A percentile compares a stretch with the other conserved stretches of the same genome.
These are phyloP conservation scores for Meredithiella fracta DNA, from an alignment of 2,329 filamentous ascomycete genomes.

Conservation along the genomic window DNA sequence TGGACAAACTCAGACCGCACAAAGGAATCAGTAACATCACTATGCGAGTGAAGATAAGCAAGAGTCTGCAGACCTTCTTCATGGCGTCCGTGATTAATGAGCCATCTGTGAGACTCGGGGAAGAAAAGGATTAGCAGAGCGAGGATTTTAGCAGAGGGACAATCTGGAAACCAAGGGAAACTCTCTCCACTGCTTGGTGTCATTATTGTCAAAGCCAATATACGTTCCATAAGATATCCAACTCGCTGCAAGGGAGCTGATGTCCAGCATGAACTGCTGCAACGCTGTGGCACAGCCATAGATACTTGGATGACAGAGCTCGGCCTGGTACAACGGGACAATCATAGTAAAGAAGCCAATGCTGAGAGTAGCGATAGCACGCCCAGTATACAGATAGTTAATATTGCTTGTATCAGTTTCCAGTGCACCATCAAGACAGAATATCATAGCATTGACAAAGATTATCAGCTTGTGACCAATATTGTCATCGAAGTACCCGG, in stretches of 20 bases:
- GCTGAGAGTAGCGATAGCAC: constrained; percentile 50
- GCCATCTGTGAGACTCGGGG: constrained; percentile 58
- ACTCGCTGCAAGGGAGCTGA: constrained; percentile 54
- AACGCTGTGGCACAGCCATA: constrained; percentile 58
- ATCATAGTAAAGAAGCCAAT: constrained; percentile 28
- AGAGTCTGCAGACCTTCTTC: constrained; percentile 51
- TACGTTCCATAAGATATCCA: constrained; percentile 51
- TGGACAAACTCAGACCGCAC: constrained; percentile 56
- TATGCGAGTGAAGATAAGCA: constrained; percentile 52
- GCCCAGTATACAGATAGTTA: constrained; percentile 51
- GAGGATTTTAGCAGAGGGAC: constrained; percentile 47
- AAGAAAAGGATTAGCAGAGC: constrained; percentile 51
- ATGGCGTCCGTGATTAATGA: constrained; percentile 52
- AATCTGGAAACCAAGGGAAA: constrained; percentile 49
- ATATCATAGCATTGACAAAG: constrained; percentile 51
- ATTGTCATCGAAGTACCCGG: constrained; percentile 45
- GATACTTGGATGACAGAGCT: constrained; percentile 63
- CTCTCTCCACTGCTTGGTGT: constrained; percentile 23
- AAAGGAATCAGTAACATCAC: constrained; percentile 48
- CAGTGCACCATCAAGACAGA: constrained; percentile 53
- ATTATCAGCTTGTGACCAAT: constrained; percentile 59
- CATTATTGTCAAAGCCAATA: constrained; percentile 18
- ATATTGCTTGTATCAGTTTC: constrained; percentile 50
- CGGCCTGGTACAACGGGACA: constrained; percentile 55
- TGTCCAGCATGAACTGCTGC: constrained; percentile 70